phyloP scores from a whole-genome alignment of 345 rosid genomes.

The Ailanthus altissimus region DNA sequence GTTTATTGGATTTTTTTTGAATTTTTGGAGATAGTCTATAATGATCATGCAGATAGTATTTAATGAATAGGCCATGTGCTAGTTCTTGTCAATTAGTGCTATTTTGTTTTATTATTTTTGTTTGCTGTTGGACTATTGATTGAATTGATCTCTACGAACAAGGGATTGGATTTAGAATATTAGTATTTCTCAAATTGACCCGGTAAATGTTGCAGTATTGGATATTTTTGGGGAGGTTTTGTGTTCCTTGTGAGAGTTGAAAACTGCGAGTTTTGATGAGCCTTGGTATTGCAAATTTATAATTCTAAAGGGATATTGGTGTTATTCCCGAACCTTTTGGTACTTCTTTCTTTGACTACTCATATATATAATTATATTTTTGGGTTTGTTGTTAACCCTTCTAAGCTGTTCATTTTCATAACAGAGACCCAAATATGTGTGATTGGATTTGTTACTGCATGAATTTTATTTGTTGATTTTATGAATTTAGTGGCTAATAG shows the following conservation, averaged over 20 bases:
- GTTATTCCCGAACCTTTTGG: neutral
- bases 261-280: neutral
- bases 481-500: neutral
- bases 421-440: neutral
- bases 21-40: neutral
- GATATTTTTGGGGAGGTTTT: neutral
- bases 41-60: neutral
- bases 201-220: neutral
- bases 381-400: neutral
- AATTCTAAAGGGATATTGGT: neutral
- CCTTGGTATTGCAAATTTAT: neutral
- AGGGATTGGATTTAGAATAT: neutral
- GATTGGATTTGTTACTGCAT: neutral
- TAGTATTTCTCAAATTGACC: slow-evolving; percentile 6
- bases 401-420: neutral
- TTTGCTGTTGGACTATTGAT: neutral
- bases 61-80: neutral
- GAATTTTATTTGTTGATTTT: neutral
- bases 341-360: neutral
- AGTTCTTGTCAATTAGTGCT: neutral
- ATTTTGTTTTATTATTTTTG: too few relatives aligned
- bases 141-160: slow-evolving; percentile 6
- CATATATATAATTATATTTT: too few relatives aligned
- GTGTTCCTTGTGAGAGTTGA: slow-evolving; percentile 22
- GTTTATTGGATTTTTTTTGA: neutral